Evolutionary conservation across 192 early-diverging fungal genomes (phyloP).

Genomic region (Neocallimastix lanati): DNA sequence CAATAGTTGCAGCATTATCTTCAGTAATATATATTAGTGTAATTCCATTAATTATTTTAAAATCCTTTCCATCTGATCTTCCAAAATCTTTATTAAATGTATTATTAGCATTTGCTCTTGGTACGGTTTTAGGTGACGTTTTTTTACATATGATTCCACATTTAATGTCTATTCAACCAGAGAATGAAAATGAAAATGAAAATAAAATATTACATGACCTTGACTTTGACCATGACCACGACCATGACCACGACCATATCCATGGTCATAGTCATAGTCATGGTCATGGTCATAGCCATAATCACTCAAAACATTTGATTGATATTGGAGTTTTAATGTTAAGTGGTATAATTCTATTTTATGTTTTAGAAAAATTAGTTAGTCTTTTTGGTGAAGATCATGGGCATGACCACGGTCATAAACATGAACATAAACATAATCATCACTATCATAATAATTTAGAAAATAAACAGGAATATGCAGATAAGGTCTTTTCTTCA

Average conservation of each 20-base stretch:
- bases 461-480: constrained; percentile 7
- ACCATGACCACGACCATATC: too few species aligned
- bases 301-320: constrained; percentile 27
- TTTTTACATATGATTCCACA: constrained; percentile 69
- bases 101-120: constrained; percentile 71
- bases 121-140: constrained; percentile 66
- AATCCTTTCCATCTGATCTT: constrained; percentile 58
- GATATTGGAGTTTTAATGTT: constrained; percentile 59
- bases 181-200: constrained; percentile 9
- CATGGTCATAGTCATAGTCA: too few species aligned
- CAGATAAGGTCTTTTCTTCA: constrained; percentile 8
- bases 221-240: too few species aligned
- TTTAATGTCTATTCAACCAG: constrained; percentile 22
- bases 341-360: constrained; percentile 54
- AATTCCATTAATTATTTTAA: constrained; percentile 60
- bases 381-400: constrained; percentile 46
- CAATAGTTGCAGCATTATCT: neutral
- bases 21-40: constrained; percentile 47
- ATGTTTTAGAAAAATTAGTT: constrained; percentile 69
- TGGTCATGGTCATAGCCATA: constrained; percentile 23
- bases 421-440: constrained; percentile 32
- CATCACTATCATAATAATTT: constrained; percentile 20
- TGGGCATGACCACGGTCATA: constrained; percentile 29
- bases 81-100: constrained; percentile 17
- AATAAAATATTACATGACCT: constrained; percentile 16